A percentile compares a stretch with the other conserved stretches of the same genome.
These are phyloP conservation scores for Pyrenophora seminiperda DNA, from an alignment of 2,329 filamentous ascomycete genomes.

Conservation along the genomic window DNA sequence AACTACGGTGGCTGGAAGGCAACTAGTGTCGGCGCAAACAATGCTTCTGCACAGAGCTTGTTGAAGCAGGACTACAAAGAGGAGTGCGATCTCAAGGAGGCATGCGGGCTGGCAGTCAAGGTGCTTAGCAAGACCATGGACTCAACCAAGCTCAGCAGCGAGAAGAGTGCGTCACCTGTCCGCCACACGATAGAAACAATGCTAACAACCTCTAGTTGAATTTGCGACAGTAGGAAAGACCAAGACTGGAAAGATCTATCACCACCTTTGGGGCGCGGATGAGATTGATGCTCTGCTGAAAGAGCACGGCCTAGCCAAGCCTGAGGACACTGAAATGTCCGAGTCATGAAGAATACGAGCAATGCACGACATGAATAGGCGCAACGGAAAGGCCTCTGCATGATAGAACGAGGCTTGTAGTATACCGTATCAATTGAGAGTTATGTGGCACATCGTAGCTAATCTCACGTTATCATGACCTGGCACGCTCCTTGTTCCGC, in stretches of 20 bases:
- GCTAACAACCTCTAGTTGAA: slow-evolving; percentile 69
- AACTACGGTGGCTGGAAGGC: slow-evolving; percentile 99
- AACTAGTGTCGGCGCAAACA: slow-evolving; percentile 96
- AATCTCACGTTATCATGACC: slow-evolving; percentile 35
- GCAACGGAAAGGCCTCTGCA: slow-evolving; percentile 31
- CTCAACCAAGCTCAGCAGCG: slow-evolving; percentile 95
- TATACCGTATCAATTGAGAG: slow-evolving; percentile 41
- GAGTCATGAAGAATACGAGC: slow-evolving; percentile 38
- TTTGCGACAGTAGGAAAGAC: slow-evolving; percentile 98
- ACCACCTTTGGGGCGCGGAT: slow-evolving; percentile 94
- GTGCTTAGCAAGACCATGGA: slow-evolving; percentile 99
- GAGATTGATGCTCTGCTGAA: slow-evolving; percentile 93
- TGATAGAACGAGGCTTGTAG: slow-evolving; percentile 40
- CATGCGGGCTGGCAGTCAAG: slow-evolving; percentile 96
- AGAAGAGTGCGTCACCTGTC: slow-evolving; percentile 80
- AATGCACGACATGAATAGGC: slow-evolving; percentile 26
- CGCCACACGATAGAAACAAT: background rate
- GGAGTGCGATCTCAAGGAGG: slow-evolving; percentile 93
- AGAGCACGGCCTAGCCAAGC: slow-evolving; percentile 91
- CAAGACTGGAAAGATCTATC: slow-evolving; percentile 94
- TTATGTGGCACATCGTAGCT: slow-evolving; percentile 31
- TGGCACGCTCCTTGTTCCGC: background rate
- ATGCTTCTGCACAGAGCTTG: slow-evolving; percentile 93
- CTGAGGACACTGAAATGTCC: slow-evolving; percentile 46
- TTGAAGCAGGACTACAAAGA: slow-evolving; percentile 99